phyloP scores from a whole-genome alignment of 768 basidiomycete species.

The Lentinula aciculospora region DNA sequence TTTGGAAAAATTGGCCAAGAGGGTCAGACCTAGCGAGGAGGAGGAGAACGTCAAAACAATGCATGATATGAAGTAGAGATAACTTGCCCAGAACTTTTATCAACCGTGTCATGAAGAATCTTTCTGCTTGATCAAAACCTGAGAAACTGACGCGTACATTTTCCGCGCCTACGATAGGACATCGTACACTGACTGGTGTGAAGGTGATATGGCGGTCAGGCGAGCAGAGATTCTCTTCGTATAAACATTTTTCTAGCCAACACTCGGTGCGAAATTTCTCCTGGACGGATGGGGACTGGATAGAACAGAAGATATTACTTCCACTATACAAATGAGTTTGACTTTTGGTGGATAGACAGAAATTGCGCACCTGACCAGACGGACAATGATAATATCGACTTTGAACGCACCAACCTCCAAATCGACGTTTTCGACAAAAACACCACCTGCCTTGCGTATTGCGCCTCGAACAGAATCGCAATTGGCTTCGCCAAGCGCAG shows the following conservation, averaged over 20 bases:
- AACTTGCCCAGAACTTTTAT: conserved; percentile 57
- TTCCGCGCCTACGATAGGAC: conserved; percentile 47
- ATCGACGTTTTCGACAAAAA: conserved; percentile 25
- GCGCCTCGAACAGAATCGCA: conserved; percentile 50
- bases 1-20: conserved; percentile 55
- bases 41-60: background rate
- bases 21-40: conserved; percentile 43
- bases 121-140: conserved; percentile 67
- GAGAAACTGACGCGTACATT: conserved; percentile 61
- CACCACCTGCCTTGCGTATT: conserved; percentile 56
- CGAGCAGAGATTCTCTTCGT: conserved; percentile 64
- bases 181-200: conserved; percentile 50
- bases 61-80: background rate
- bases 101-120: conserved; percentile 60
- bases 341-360: background rate
- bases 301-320: conserved; percentile 32
- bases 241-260: conserved; percentile 87
- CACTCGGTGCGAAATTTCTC: conserved; percentile 85
- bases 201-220: conserved; percentile 69
- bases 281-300: conserved; percentile 24
- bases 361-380: conserved; percentile 60
- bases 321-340: conserved; percentile 39
- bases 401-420: conserved; percentile 35
- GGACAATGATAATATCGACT: conserved; percentile 62
- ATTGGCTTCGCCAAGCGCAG: conserved; percentile 64